Evolutionary conservation across 257 asterid genomes (phyloP), one percentile per base, ranked within the genome.

Genomic region (Capsicum rhomboideum): DNA sequence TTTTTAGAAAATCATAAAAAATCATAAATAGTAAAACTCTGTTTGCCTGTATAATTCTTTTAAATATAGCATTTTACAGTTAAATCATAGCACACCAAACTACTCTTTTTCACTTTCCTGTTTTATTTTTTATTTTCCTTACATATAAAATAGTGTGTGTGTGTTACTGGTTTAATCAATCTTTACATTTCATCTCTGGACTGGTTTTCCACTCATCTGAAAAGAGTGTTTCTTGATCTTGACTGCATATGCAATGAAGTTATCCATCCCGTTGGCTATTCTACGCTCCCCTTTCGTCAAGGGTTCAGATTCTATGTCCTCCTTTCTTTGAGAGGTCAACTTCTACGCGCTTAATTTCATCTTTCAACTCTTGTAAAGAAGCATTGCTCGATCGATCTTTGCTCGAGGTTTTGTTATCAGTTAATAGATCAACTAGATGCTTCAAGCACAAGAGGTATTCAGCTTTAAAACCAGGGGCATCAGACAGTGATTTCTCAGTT

Each of bases 361-460:
- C 84, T 82, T 89, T 83, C 74, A 92, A 85, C 55, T 92, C 92
- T 75, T 88, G 79, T n/a, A 50, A 85, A 18, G 67, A 50, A 10
- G 83, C 83, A 28, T 29, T 74, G 56, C 85, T 59, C 8, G 86
- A 84, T 31, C 66, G 86, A 50, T 85, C 72, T 29, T 20, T n/a
- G 84, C 10, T 82, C 56, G 6, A 44, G 8, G 84, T 4, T 87
- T 13, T 79, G 82, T 86, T 84, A 29, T 58, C 86, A 84, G 58
- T 78, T 58, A 88, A 80, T 87, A 92, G 82, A 44, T 85, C 66
- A 74, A 28, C 68, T 11, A 93, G 89, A 75, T 86, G 86, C 89
- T 80, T 88, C 90, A 92, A 87, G 87, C 97, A 95, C 4, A 93
- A 90, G 2, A 91, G 88, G 79, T 92, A 95, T 81, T 92, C 98